A percentile compares a stretch with the other conserved stretches of the same genome.
phyloP scores from a whole-genome alignment of 768 basidiomycete species.

The Nidularia sp. region DNA sequence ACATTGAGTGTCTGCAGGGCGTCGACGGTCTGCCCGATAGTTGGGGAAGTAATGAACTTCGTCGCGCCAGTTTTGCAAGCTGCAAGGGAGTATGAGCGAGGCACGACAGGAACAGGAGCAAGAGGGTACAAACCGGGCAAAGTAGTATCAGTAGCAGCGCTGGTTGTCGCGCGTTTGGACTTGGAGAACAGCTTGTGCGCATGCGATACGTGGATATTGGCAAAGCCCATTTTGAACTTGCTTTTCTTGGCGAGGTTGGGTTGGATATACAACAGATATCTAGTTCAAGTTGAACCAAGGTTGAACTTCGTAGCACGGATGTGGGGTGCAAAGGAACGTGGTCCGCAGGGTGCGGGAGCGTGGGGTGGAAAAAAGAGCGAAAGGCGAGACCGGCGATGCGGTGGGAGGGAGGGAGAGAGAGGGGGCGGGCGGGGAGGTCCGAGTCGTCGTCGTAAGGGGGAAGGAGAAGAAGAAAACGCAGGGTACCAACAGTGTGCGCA shows the following conservation, averaged over 20 bases:
- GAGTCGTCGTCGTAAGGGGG: no score
- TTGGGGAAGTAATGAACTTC: constrained; percentile 53
- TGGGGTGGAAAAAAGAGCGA: no score
- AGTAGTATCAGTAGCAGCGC: not conserved
- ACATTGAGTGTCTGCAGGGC: constrained; percentile 48
- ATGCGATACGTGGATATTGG: not conserved
- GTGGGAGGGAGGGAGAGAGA: no score
- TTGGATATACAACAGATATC: no score
- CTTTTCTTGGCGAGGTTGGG: not conserved
- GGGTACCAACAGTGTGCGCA: no score
- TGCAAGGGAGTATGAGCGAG: constrained; percentile 8
- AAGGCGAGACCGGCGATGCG: no score
- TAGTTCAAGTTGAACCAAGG: no score
- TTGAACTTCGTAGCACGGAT: no score
- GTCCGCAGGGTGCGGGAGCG: no score
- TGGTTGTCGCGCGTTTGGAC: not conserved
- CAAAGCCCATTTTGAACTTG: not conserved
- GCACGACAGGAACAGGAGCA: not conserved
- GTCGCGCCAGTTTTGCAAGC: constrained; percentile 49
- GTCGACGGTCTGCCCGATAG: constrained; percentile 40
- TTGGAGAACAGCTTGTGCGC: not conserved
- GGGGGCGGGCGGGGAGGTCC: no score
- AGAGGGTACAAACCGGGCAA: not conserved
- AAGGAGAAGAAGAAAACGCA: no score
- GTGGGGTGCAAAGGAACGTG: no score